Conservation (phyloP, 2,329 filamentous ascomycete genomes). For the Apiospora saccharicola region DNA sequence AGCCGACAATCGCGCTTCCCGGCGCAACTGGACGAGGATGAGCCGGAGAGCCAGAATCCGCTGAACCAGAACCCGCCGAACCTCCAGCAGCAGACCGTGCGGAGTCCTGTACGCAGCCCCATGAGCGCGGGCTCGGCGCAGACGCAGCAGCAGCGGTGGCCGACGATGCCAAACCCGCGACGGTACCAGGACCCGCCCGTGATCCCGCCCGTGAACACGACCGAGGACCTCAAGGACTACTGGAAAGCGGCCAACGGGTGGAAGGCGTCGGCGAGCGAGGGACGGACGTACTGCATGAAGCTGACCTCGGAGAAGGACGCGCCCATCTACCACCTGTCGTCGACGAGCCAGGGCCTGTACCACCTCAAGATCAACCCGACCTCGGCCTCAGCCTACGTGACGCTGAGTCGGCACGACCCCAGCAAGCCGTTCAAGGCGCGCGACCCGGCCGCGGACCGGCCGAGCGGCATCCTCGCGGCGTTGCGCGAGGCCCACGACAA, state of each 20-base stretch:
- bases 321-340: constrained; percentile 72
- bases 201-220: constrained; percentile 60
- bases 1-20: constrained; percentile 69
- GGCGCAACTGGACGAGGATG: constrained; percentile 21
- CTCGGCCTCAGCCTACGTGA: constrained; percentile 67
- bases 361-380: constrained; percentile 70
- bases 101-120: constrained; percentile 43
- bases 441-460: constrained; percentile 45
- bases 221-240: constrained; percentile 67
- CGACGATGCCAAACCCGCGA: constrained; percentile 32
- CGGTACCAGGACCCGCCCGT: constrained; percentile 51
- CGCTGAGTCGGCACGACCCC: constrained; percentile 67
- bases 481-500: constrained; percentile 41
- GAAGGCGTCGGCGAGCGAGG: constrained; percentile 67
- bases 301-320: constrained; percentile 64
- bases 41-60: constrained; percentile 30
- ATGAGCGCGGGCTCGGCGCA: constrained; percentile 39
- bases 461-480: constrained; percentile 41
- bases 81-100: constrained; percentile 28
- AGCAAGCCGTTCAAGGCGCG: constrained; percentile 59
- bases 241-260: constrained; percentile 77
- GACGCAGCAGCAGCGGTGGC: constrained; percentile 36
- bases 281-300: constrained; percentile 65
- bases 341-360: constrained; percentile 70
- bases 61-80: no score